Percentiles rank a stretch among this genome's conserved stretches.
These are phyloP conservation scores for Phytophthora pistaciae DNA, from an alignment of 352 stramenopile species.

Conservation along the genomic window DNA sequence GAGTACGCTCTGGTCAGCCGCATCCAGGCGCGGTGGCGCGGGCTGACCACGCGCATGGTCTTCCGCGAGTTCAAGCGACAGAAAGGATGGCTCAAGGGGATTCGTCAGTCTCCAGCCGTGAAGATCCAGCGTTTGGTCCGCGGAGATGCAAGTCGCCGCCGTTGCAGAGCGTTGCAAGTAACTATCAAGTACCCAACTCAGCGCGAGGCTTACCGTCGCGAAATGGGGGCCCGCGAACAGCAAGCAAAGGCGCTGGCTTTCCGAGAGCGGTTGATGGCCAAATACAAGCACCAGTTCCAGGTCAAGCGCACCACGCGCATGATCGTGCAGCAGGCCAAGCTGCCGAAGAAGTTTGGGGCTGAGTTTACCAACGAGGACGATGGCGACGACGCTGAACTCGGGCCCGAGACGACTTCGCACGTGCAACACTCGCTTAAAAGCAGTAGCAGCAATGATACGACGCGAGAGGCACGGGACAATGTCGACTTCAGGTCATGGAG, in stretches of 20 bases:
- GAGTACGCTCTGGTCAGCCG: conserved; percentile 75
- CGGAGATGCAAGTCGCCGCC: conserved; percentile 47
- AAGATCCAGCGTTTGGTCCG: conserved; percentile 79
- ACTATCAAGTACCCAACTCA: conserved; percentile 55
- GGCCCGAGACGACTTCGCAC: conserved; percentile 23
- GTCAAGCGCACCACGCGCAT: conserved; percentile 60
- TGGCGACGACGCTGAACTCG: neutral
- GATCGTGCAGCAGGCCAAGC: conserved; percentile 44
- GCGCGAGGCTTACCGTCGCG: conserved; percentile 45
- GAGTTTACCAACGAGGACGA: conserved; percentile 13
- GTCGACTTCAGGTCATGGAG: neutral
- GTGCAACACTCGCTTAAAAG: conserved; percentile 35
- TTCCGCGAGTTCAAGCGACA: conserved; percentile 77
- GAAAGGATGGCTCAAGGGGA: conserved; percentile 62
- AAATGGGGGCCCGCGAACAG: conserved; percentile 33
- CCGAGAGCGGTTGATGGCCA: conserved; percentile 57
- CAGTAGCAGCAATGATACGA: neutral
- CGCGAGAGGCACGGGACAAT: neutral
- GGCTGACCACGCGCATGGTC: conserved; percentile 66
- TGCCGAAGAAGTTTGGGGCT: conserved; percentile 6
- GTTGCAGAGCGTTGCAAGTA: conserved; percentile 46
- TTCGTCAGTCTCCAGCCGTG: conserved; percentile 72
- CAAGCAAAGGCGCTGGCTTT: conserved; percentile 42
- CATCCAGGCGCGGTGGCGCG: conserved; percentile 74
- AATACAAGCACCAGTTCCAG: conserved; percentile 68